These are phyloP conservation scores for Moricandia moricandioides DNA, from an alignment of 345 rosid genomes.

Conservation along the genomic window DNA sequence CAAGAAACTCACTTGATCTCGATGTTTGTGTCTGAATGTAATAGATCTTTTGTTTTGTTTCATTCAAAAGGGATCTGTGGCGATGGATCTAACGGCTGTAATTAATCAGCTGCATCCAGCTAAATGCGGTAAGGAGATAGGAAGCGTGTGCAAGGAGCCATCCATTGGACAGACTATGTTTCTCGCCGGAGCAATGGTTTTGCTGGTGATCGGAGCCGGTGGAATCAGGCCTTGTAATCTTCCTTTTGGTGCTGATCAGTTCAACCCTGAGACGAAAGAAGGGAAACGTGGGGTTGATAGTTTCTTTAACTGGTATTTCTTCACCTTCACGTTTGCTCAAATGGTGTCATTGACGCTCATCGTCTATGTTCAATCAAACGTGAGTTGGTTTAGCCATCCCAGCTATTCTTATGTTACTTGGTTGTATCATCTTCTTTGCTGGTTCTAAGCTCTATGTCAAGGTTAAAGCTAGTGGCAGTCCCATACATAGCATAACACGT, in stretches of 20 bases:
- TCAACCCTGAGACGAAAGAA: constrained; percentile 54
- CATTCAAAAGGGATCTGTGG: constrained; percentile 52
- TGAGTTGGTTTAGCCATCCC: constrained; percentile 79
- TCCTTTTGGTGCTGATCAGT: constrained; percentile 80
- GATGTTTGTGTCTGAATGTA: neutral
- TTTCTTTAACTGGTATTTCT: constrained; percentile 86
- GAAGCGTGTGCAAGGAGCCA: constrained; percentile 51
- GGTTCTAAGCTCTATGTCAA: constrained; percentile 73
- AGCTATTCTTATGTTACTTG: constrained; percentile 59
- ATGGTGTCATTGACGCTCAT: constrained; percentile 67
- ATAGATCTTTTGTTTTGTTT: neutral
- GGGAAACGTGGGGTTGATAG: constrained; percentile 71
- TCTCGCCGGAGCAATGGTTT: constrained; percentile 46
- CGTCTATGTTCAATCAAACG: constrained; percentile 66
- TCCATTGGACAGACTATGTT: constrained; percentile 57
- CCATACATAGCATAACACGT: constrained; percentile 51
- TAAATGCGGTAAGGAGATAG: constrained; percentile 34
- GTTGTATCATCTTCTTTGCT: constrained; percentile 50
- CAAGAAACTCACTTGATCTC: neutral
- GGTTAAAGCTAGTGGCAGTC: constrained; percentile 73
- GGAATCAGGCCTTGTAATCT: constrained; percentile 75
- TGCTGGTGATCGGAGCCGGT: constrained; percentile 65
- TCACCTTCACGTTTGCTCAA: constrained; percentile 73
- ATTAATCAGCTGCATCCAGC: constrained; percentile 54
- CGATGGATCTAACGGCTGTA: constrained; percentile 60